Percentiles rank a stretch among this genome's conserved stretches.
Evolutionary conservation across 1,139 yeast species (phyloP).

Genomic region (Taphrina betulina): DNA sequence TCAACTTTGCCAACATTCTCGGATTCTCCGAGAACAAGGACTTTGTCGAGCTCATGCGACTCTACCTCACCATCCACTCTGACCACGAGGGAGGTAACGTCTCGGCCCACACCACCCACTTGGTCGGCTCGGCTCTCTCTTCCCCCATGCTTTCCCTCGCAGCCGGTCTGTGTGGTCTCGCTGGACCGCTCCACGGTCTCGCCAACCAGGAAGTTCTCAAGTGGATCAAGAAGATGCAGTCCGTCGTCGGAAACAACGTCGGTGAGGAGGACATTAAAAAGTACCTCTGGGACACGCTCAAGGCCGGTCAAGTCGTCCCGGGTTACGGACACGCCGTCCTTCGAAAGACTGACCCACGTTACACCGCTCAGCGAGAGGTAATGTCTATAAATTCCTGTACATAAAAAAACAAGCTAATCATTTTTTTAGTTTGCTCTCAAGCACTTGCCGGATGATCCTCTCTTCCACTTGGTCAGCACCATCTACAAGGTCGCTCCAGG

Average conservation of each 20-base stretch:
- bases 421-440: slow-evolving; percentile 75
- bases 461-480: slow-evolving; percentile 81
- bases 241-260: slow-evolving; percentile 69
- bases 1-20: slow-evolving; percentile 78
- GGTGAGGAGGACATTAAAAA: slow-evolving; percentile 73
- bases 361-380: slow-evolving; percentile 96
- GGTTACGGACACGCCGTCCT: slow-evolving; percentile 97
- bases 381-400: no score
- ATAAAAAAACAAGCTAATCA: no score
- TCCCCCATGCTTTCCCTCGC: slow-evolving; percentile 90
- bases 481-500: slow-evolving; percentile 94
- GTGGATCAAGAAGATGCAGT: slow-evolving; percentile 82
- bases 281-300: slow-evolving; percentile 87
- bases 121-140: slow-evolving; percentile 92
- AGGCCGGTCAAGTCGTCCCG: slow-evolving; percentile 93
- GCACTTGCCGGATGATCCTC: slow-evolving; percentile 54
- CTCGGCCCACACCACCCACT: slow-evolving; percentile 94
- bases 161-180: slow-evolving; percentile 94
- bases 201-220: slow-evolving; percentile 98
- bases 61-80: slow-evolving; percentile 90
- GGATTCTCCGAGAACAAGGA: slow-evolving; percentile 79
- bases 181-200: slow-evolving; percentile 97
- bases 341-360: slow-evolving; percentile 96
- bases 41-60: slow-evolving; percentile 86
- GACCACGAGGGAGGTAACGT: slow-evolving; percentile 99